These are phyloP conservation scores for Nicotiana rustica DNA, from an alignment of 305 asterid genomes.

Conservation along the genomic window DNA sequence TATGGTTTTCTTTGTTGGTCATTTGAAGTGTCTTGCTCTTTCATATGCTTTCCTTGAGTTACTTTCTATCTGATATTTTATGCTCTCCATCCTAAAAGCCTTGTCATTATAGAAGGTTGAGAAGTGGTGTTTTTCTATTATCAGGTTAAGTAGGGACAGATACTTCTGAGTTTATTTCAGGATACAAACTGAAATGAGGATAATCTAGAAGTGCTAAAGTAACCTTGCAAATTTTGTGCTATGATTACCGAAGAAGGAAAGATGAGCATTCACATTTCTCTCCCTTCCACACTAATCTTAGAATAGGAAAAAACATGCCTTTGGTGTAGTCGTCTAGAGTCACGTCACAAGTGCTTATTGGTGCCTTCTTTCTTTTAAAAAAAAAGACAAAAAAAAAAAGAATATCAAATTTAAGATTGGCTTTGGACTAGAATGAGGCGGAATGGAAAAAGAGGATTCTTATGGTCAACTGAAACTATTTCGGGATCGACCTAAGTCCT, in stretches of 20 bases:
- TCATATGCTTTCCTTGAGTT: slow-evolving; percentile 22
- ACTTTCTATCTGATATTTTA: background rate
- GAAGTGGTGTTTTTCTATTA: background rate
- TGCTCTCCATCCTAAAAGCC: background rate
- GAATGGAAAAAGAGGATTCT: background rate
- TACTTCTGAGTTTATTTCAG: background rate
- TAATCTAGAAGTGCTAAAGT: background rate
- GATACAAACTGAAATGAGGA: slow-evolving; percentile 21
- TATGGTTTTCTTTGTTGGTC: background rate
- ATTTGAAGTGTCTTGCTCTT: background rate
- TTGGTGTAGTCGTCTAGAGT: background rate
- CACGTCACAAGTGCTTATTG: background rate
- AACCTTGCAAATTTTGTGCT: background rate
- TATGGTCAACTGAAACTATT: background rate
- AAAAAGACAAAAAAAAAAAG: too few relatives aligned
- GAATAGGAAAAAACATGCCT: background rate
- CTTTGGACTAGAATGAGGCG: background rate
- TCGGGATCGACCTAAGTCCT: background rate
- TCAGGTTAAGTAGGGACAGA: background rate
- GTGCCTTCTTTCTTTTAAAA: background rate
- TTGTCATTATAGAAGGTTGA: background rate
- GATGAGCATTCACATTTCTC: slow-evolving; percentile 16
- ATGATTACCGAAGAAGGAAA: background rate
- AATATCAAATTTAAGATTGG: background rate
- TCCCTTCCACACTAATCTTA: background rate